These are phyloP conservation scores for Tylopilus sp. DNA, from an alignment of 1,284 basidiomycete genomes.

Conservation along the genomic window DNA sequence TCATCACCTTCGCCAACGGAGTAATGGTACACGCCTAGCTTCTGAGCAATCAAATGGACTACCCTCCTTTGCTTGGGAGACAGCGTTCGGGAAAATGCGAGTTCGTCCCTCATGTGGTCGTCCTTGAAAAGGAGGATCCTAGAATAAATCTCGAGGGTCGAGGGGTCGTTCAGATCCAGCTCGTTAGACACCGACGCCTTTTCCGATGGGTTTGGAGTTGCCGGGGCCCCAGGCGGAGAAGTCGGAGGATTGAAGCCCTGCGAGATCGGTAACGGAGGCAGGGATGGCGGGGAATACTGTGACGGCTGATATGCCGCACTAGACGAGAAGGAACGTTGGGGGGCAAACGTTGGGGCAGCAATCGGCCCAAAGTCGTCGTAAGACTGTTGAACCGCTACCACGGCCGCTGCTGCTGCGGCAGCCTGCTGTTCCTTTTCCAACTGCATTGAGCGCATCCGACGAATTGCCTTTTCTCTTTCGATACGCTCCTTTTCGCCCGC, in stretches of 20 bases:
- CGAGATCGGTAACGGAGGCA: slow-evolving; percentile 56
- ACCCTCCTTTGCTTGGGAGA: slow-evolving; percentile 84
- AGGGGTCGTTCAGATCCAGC: slow-evolving; percentile 94
- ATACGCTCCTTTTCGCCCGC: slow-evolving; percentile 99
- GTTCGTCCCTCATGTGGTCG: slow-evolving; percentile 95
- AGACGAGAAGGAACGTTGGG: slow-evolving; percentile 62
- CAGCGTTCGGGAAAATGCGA: slow-evolving; percentile 88
- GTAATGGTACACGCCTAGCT: slow-evolving; percentile 91
- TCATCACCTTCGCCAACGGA: slow-evolving; percentile 92
- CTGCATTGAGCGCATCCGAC: slow-evolving; percentile 96
- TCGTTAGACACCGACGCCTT: slow-evolving; percentile 56
- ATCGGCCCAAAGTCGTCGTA: slow-evolving; percentile 69
- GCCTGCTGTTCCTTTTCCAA: slow-evolving; percentile 73
- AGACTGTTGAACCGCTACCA: slow-evolving; percentile 34
- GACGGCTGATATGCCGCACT: slow-evolving; percentile 49
- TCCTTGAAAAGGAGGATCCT: slow-evolving; percentile 97
- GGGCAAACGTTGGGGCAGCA: slow-evolving; percentile 49
- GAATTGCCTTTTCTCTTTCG: slow-evolving; percentile 97
- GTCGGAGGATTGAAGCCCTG: slow-evolving; percentile 51
- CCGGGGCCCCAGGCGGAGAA: slow-evolving; percentile 46
- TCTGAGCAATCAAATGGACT: slow-evolving; percentile 95
- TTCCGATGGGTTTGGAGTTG: slow-evolving; percentile 58
- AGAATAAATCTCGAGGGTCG: slow-evolving; percentile 96
- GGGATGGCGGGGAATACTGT: slow-evolving; percentile 57
- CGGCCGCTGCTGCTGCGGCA: not conserved